Evolutionary conservation across 768 basidiomycete species (phyloP).

Genomic region (Russula sp.): DNA sequence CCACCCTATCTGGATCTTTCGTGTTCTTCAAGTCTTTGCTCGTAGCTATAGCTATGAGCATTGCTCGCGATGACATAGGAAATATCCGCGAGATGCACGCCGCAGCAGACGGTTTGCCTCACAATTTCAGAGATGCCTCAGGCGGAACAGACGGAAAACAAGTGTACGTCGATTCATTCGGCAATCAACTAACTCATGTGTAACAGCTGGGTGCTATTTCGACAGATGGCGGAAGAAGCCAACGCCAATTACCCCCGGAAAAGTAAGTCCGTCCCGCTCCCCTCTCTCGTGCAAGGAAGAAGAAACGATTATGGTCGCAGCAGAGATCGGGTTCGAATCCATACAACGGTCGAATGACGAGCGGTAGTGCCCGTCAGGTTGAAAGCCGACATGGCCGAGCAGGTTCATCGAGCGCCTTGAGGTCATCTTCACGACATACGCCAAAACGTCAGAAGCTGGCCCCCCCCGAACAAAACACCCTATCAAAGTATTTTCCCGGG

Average conservation of each 20-base stretch:
- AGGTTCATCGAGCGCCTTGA: neutral
- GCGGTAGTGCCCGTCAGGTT: neutral
- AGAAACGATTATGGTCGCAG: neutral
- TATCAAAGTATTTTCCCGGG: neutral
- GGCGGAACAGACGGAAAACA: neutral
- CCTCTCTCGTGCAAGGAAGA: conserved; percentile 5
- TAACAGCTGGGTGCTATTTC: neutral
- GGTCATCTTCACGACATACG: neutral
- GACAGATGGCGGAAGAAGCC: conserved; percentile 10
- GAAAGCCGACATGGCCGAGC: neutral
- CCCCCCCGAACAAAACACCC: neutral
- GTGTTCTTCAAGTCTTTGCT: neutral
- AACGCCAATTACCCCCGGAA: conserved; percentile 12
- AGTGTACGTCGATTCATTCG: conserved; percentile 3
- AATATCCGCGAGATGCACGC: neutral
- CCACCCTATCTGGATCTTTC: neutral
- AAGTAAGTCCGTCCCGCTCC: conserved; percentile 5
- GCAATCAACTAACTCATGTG: neutral
- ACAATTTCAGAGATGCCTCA: conserved; percentile 20
- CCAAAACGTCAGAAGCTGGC: conserved; percentile 16
- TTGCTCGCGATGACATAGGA: conserved; percentile 15
- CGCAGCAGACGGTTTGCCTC: conserved; percentile 4
- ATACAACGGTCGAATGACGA: conserved; percentile 11
- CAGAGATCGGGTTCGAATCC: conserved; percentile 6
- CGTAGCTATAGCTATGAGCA: conserved; percentile 12